phyloP scores from a whole-genome alignment of 1,139 yeast genomes.

The Kluyveromyces marxianus region DNA sequence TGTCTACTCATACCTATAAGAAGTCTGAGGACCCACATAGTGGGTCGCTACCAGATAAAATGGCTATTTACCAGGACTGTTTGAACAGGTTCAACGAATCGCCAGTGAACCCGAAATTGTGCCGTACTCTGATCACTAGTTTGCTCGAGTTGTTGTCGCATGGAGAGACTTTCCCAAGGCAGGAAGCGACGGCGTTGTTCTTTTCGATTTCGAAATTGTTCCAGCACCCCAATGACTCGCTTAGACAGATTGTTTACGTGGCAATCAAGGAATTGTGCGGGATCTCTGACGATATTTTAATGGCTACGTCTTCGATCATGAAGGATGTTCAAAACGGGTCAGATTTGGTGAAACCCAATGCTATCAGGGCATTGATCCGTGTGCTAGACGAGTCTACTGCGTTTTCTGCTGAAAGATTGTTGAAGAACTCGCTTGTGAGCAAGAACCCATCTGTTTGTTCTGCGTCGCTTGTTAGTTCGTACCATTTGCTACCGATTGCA shows the following conservation, averaged over 20 bases:
- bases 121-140: constrained; percentile 60
- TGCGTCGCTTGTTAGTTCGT: constrained; percentile 87
- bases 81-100: constrained; percentile 87
- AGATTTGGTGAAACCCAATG: constrained; percentile 82
- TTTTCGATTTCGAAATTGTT: constrained; percentile 91
- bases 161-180: constrained; percentile 82
- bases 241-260: constrained; percentile 89
- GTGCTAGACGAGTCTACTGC: constrained; percentile 90
- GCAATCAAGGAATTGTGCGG: constrained; percentile 86
- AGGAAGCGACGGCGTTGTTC: constrained; percentile 87
- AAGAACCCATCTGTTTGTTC: constrained; percentile 81
- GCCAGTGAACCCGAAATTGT: constrained; percentile 81
- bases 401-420: constrained; percentile 86
- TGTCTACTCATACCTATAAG: constrained; percentile 79
- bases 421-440: constrained; percentile 90
- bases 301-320: constrained; percentile 98
- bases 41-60: constrained; percentile 73
- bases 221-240: constrained; percentile 84
- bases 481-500: constrained; percentile 82
- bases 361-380: constrained; percentile 83
- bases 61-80: constrained; percentile 97
- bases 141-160: constrained; percentile 65
- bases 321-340: constrained; percentile 93
- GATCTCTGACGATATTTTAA: constrained; percentile 83
- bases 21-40: constrained; percentile 71